Percentiles rank a stretch among this genome's conserved stretches.
Conservation (phyloP, 192 early-diverging fungal species). For the Umbelopsis vinacea region DNA sequence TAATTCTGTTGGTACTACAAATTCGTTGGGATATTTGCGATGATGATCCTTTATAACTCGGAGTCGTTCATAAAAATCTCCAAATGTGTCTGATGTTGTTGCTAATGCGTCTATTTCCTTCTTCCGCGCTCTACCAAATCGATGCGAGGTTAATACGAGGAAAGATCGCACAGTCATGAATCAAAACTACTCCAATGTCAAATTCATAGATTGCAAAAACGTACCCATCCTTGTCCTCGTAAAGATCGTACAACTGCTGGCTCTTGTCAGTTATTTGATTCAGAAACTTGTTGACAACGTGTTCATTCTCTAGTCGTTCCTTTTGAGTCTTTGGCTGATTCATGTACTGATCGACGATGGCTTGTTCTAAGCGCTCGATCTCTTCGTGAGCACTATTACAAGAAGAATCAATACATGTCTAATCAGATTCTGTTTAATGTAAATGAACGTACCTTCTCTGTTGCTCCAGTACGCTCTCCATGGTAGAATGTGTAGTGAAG, state of each 20-base stretch:
- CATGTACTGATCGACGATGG: slow-evolving; percentile 81
- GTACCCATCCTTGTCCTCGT: slow-evolving; percentile 77
- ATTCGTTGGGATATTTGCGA: slow-evolving; percentile 74
- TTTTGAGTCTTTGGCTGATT: slow-evolving; percentile 78
- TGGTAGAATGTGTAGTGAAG: slow-evolving; percentile 18
- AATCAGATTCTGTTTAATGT: not conserved
- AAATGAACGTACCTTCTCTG: slow-evolving; percentile 54
- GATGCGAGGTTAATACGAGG: not conserved
- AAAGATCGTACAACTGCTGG: slow-evolving; percentile 63
- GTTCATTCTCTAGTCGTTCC: slow-evolving; percentile 81
- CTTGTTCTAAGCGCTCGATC: slow-evolving; percentile 90
- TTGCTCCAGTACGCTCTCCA: slow-evolving; percentile 71
- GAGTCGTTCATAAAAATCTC: slow-evolving; percentile 86
- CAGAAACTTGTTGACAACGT: slow-evolving; percentile 71
- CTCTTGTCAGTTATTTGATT: slow-evolving; percentile 73
- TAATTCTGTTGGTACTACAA: slow-evolving; percentile 80
- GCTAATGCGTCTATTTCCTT: slow-evolving; percentile 74
- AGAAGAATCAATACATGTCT: not conserved
- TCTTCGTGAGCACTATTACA: slow-evolving; percentile 75
- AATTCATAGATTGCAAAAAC: not conserved
- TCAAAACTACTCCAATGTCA: not conserved
- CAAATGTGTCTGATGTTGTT: slow-evolving; percentile 58
- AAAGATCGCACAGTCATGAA: not conserved
- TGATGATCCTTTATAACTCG: slow-evolving; percentile 83
- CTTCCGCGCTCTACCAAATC: slow-evolving; percentile 56